A percentile compares a stretch with the other conserved stretches of the same genome.
These are phyloP conservation scores for Dryas integrifolia DNA, from an alignment of 331 rosid species.

Conservation along the genomic window DNA sequence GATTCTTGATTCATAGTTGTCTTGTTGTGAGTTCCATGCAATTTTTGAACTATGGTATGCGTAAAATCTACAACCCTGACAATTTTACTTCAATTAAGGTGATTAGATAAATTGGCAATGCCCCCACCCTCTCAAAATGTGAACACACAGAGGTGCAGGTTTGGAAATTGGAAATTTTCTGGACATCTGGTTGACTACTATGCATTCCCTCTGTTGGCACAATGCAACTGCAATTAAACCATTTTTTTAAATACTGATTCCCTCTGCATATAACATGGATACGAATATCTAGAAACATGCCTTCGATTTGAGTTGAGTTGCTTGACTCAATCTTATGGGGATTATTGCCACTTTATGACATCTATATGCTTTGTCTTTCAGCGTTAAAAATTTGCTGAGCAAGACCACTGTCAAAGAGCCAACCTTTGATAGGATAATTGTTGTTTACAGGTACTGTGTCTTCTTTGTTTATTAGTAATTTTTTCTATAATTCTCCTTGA, in stretches of 20 bases:
- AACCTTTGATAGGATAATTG: slow-evolving; percentile 92
- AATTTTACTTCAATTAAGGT: too few relatives aligned
- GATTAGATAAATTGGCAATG: too few relatives aligned
- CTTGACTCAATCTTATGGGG: not conserved
- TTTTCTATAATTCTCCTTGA: not conserved
- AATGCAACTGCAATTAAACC: not conserved
- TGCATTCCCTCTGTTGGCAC: too few relatives aligned
- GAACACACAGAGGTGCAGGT: too few relatives aligned
- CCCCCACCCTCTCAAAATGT: too few relatives aligned
- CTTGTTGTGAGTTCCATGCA: not conserved
- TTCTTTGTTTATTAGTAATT: not conserved
- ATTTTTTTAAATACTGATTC: not conserved
- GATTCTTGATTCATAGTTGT: not conserved
- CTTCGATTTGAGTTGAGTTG: not conserved
- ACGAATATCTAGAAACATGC: not conserved
- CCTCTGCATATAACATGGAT: not conserved
- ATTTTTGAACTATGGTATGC: too few relatives aligned
- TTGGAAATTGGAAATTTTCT: too few relatives aligned
- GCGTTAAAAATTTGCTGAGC: slow-evolving; percentile 57
- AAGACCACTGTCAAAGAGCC: slow-evolving; percentile 91
- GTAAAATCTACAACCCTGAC: too few relatives aligned
- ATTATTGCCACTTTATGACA: not conserved
- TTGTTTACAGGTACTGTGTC: slow-evolving; percentile 72
- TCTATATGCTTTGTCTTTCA: slow-evolving; percentile 25
- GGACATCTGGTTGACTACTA: too few relatives aligned